Evolutionary conservation across 371 early-diverging fungal genomes (phyloP).

Genomic region (Racocetra persica): DNA sequence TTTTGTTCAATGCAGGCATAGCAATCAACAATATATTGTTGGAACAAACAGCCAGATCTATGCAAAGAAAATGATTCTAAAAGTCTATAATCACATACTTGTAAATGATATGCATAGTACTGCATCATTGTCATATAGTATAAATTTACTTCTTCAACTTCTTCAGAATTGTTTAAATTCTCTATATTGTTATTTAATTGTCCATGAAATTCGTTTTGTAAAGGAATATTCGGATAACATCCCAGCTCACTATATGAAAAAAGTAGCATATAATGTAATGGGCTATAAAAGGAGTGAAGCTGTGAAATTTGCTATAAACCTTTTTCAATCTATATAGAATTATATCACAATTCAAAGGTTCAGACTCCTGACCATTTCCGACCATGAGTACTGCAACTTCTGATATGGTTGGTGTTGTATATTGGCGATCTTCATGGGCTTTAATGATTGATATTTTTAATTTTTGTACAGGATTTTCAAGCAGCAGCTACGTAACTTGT

Average conservation of each 20-base stretch:
- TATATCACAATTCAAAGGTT: not conserved
- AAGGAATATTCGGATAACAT: not conserved
- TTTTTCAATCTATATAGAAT: not conserved
- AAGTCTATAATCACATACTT: not conserved
- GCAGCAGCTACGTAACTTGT: not conserved
- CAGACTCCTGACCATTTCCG: not conserved
- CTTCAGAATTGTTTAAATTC: not conserved
- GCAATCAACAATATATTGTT: slow-evolving; percentile 39
- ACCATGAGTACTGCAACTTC: slow-evolving; percentile 14
- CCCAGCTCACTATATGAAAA: slow-evolving; percentile 38
- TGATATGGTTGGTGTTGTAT: slow-evolving; percentile 8
- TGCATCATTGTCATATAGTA: not conserved
- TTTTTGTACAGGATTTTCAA: not conserved
- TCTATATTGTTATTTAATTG: not conserved
- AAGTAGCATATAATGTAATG: slow-evolving; percentile 36
- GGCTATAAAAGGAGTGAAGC: slow-evolving; percentile 3
- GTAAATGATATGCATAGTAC: too few species aligned
- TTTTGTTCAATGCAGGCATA: slow-evolving; percentile 20
- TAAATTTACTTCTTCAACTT: not conserved
- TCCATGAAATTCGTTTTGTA: not conserved
- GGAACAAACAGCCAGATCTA: not conserved
- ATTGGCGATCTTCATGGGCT: not conserved
- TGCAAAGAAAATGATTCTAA: not conserved
- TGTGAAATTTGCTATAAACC: slow-evolving; percentile 1
- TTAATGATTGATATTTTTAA: not conserved